Evolutionary conservation across 352 stramenopile genomes (phyloP).

Genomic region (Phytophthora agathidicida): DNA sequence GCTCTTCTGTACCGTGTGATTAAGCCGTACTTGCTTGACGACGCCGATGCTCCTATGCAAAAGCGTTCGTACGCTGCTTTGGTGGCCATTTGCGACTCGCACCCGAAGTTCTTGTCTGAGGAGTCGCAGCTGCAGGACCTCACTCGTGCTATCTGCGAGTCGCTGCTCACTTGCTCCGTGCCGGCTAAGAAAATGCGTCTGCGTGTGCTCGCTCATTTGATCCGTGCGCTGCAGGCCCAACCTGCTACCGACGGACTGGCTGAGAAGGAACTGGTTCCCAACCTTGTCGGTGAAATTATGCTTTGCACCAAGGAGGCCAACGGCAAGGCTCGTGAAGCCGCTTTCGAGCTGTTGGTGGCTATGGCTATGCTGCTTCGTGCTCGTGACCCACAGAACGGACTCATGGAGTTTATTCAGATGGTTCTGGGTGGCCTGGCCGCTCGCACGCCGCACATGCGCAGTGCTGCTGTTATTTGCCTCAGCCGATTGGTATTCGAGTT

Average conservation of each 20-base stretch:
- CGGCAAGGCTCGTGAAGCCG: conserved; percentile 90
- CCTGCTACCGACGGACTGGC: conserved; percentile 50
- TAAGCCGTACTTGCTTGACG: conserved; percentile 88
- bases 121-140: conserved; percentile 91
- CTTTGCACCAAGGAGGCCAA: conserved; percentile 98
- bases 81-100: conserved; percentile 86
- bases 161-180: conserved; percentile 94
- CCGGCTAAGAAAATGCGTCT: conserved; percentile 96
- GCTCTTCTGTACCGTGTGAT: conserved; percentile 87
- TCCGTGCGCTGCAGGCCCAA: conserved; percentile 79
- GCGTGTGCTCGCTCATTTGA: conserved; percentile 87
- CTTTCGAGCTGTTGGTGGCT: conserved; percentile 85
- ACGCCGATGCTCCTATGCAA: conserved; percentile 87
- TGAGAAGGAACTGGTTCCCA: conserved; percentile 84
- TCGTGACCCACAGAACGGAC: conserved; percentile 69
- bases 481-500: conserved; percentile 96
- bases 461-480: conserved; percentile 93
- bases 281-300: conserved; percentile 95
- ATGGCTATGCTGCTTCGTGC: conserved; percentile 80
- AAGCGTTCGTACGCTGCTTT: conserved; percentile 90
- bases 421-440: conserved; percentile 93
- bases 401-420: conserved; percentile 93
- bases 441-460: conserved; percentile 96
- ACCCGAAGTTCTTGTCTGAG: conserved; percentile 77
- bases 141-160: conserved; percentile 93